phyloP scores from a whole-genome alignment of 1,139 yeast species.

The Saccharomyces hybrid region DNA sequence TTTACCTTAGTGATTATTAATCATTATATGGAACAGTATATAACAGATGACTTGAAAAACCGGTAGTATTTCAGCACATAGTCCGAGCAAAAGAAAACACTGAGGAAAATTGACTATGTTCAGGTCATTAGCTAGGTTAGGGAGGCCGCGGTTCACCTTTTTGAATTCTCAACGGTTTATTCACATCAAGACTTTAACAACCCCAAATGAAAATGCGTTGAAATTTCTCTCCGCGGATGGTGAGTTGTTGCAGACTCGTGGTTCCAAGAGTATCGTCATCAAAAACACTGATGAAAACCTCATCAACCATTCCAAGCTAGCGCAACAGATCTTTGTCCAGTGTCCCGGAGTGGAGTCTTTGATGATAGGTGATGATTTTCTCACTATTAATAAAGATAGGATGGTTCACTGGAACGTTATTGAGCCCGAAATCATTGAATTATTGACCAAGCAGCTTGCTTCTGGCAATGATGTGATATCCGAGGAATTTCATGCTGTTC shows the following conservation, averaged over 20 bases:
- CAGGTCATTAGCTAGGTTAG: background rate
- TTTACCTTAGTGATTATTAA: background rate
- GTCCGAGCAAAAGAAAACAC: background rate
- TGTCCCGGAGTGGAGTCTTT: constrained; percentile 80
- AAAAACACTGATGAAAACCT: constrained; percentile 50
- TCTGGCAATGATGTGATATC: constrained; percentile 59
- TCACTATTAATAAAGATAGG: constrained; percentile 71
- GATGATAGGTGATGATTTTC: constrained; percentile 81
- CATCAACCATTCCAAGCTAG: constrained; percentile 66
- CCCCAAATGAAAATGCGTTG: constrained; percentile 89
- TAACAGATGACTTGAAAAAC: background rate
- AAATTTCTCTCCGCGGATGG: constrained; percentile 69
- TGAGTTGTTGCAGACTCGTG: constrained; percentile 44
- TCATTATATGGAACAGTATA: background rate
- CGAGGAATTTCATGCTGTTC: constrained; percentile 25
- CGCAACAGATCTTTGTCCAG: constrained; percentile 60
- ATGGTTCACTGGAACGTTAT: constrained; percentile 61
- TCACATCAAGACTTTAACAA: constrained; percentile 51
- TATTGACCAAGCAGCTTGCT: constrained; percentile 74
- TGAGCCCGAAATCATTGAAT: constrained; percentile 81
- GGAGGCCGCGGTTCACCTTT: constrained; percentile 36
- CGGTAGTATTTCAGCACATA: background rate
- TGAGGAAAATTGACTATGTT: background rate
- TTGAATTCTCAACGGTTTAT: constrained; percentile 12
- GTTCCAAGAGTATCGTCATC: constrained; percentile 53